Conservation (phyloP, 129 eudicot species). For the Erigeron canadensis region DNA sequence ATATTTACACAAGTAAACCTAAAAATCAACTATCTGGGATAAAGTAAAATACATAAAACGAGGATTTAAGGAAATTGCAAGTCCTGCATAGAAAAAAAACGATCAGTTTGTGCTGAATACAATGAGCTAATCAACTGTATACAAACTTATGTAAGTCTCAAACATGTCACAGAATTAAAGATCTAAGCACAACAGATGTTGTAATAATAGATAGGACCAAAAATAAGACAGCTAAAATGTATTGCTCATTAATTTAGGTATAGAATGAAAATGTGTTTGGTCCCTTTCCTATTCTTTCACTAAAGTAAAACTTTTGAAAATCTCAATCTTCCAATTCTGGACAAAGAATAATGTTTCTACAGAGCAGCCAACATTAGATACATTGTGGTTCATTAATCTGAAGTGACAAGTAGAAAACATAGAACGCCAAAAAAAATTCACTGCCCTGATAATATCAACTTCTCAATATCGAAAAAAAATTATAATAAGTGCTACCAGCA, state of each 20-base stretch:
- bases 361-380: conserved; percentile 3
- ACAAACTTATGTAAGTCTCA: neutral
- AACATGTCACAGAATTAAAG: neutral
- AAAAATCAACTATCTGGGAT: conserved; percentile 27
- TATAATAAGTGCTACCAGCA: neutral
- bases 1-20: conserved; percentile 36
- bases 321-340: neutral
- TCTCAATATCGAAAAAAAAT: neutral
- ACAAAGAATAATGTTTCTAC: conserved; percentile 3
- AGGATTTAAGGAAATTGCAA: conserved; percentile 23
- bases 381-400: neutral
- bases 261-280: neutral
- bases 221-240: neutral
- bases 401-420: conserved; percentile 3
- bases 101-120: neutral
- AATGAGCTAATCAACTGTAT: too few species aligned
- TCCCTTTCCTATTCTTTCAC: neutral
- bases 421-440: neutral
- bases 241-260: neutral
- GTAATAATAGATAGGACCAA: neutral
- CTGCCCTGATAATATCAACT: neutral
- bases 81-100: conserved; percentile 28
- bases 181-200: neutral
- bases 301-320: neutral
- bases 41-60: conserved; percentile 22